phyloP scores from a whole-genome alignment of 2,329 filamentous ascomycete species.

The Cytospora leucostoma region DNA sequence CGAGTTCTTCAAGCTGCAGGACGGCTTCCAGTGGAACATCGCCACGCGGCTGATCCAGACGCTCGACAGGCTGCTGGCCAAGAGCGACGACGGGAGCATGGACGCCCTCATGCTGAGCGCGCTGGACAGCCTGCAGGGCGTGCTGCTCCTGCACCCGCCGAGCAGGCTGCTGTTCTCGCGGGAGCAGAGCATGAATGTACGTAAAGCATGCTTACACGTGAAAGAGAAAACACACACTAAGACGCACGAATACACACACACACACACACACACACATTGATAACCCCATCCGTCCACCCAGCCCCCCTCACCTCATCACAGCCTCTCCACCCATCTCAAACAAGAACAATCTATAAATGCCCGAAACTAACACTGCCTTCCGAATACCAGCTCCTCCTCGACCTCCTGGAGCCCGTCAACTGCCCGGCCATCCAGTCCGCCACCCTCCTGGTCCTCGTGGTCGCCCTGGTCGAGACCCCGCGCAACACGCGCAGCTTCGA shows the following conservation, averaged over 20 bases:
- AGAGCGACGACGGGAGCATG: conserved; percentile 78
- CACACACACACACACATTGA: not conserved
- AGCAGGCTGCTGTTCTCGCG: conserved; percentile 84
- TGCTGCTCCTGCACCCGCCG: conserved; percentile 84
- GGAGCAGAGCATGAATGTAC: conserved; percentile 91
- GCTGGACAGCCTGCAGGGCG: conserved; percentile 85
- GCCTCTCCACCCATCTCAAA: too few relatives aligned
- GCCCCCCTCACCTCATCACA: too few relatives aligned
- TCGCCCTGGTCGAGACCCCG: conserved; percentile 82
- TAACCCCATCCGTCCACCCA: too few relatives aligned
- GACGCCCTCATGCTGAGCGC: conserved; percentile 86
- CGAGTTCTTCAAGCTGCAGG: conserved; percentile 95
- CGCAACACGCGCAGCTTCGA: conserved; percentile 91
- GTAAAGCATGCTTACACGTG: conserved; percentile 33
- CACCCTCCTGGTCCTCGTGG: conserved; percentile 86
- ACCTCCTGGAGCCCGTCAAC: conserved; percentile 90
- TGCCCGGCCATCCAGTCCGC: conserved; percentile 90
- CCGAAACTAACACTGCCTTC: too few relatives aligned
- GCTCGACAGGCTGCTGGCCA: conserved; percentile 82
- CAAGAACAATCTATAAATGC: too few relatives aligned
- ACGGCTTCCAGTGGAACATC: conserved; percentile 98
- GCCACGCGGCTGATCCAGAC: conserved; percentile 82
- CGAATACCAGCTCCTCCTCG: conserved; percentile 88
- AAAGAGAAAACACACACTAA: too few relatives aligned
- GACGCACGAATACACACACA: conserved; percentile 15